Percentiles rank a stretch among this genome's conserved stretches.
phyloP scores from a whole-genome alignment of 2,329 filamentous ascomycete species.

The Alternaria sp. region DNA sequence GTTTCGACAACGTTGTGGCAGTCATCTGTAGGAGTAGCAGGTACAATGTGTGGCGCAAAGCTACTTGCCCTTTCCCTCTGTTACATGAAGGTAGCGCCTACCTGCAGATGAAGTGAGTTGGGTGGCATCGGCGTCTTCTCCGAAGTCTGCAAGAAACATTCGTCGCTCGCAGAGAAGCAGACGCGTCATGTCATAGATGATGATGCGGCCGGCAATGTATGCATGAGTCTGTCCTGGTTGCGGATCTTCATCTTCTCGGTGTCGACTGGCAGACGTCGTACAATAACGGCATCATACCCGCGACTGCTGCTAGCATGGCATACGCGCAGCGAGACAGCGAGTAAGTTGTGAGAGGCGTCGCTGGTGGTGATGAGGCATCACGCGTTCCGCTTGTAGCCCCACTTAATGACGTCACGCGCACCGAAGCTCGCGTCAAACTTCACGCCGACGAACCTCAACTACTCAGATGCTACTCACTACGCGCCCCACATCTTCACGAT shows the following conservation, averaged over 20 bases:
- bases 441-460: neutral
- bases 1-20: neutral
- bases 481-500: neutral
- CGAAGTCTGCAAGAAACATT: neutral
- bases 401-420: neutral
- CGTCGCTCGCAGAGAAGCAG: neutral
- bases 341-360: neutral
- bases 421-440: neutral
- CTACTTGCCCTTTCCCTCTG: neutral
- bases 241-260: neutral
- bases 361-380: neutral
- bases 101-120: neutral
- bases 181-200: neutral
- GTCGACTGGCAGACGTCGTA: neutral
- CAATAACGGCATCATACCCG: neutral
- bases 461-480: neutral
- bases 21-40: neutral
- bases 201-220: neutral
- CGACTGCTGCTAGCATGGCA: neutral
- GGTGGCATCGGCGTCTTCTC: neutral
- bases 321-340: neutral
- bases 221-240: neutral
- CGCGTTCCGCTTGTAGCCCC: neutral
- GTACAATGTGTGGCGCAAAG: neutral
- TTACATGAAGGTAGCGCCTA: neutral